Conservation (phyloP, 768 basidiomycete species). For the Crassisporium funariophilum region DNA sequence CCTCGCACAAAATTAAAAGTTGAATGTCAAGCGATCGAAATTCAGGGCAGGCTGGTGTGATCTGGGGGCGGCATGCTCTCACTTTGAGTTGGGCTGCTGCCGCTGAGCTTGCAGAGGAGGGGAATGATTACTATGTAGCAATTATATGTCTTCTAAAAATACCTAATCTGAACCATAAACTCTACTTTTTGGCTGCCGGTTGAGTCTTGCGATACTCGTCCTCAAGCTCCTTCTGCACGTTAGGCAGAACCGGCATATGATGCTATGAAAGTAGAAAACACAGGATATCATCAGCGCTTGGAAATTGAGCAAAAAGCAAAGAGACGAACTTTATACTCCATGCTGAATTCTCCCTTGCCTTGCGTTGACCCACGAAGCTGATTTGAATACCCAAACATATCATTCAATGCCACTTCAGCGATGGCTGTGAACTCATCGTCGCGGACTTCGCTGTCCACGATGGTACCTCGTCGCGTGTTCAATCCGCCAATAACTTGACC, state of each 20-base stretch:
- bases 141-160: too few relatives aligned
- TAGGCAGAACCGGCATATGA: constrained; percentile 82
- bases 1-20: too few relatives aligned
- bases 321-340: constrained; percentile 70
- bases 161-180: constrained; percentile 5
- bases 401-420: constrained; percentile 93
- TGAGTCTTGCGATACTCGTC: constrained; percentile 84
- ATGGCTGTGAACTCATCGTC: constrained; percentile 94
- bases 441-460: constrained; percentile 93
- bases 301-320: constrained; percentile 4
- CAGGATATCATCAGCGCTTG: constrained; percentile 3
- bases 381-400: constrained; percentile 98
- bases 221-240: constrained; percentile 86
- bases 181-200: constrained; percentile 71
- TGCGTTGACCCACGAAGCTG: constrained; percentile 93
- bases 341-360: constrained; percentile 91
- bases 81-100: too few relatives aligned
- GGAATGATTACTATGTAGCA: too few relatives aligned
- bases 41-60: too few relatives aligned
- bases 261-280: constrained; percentile 39
- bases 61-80: too few relatives aligned
- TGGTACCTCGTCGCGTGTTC: constrained; percentile 90
- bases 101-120: too few relatives aligned
- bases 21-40: too few relatives aligned
- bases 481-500: constrained; percentile 91